Evolutionary conservation across 768 basidiomycete genomes (phyloP), one percentile per base, ranked within the genome.

Genomic region (Mycena olivaceomarginata): DNA sequence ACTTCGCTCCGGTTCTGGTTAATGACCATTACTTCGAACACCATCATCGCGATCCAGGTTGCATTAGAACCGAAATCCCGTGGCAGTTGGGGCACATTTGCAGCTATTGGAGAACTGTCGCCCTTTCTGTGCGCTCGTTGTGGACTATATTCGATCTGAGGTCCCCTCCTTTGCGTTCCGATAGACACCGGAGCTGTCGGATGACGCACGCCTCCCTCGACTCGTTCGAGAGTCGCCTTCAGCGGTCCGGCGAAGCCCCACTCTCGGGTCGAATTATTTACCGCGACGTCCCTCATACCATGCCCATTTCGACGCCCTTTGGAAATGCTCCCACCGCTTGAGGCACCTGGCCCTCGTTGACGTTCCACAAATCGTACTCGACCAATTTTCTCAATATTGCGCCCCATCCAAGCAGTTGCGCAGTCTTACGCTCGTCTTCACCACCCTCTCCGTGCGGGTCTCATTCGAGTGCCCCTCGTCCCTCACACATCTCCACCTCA

Each of bases 1-100:
- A 84, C n/a, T 88, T 90, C 75, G 92, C 94, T 79, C 94, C 94
- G 56, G 40, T 37, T 40, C 16, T 57, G 56, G 16, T 13, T 7
- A 43, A 22, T n/a, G n/a, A 37, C 5, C 53, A 57, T 25, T n/a
- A 16, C 13, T 59, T 59, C 68, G 51, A 53, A 7, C 43, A 45
- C 15, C 15, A n/a, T 53, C 51, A 18, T n/a, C 18, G n/a, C 7
- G 51, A n/a, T 18, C 7, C 7, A 13, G 15, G 48, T 48, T 13
- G 11, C 51, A 39, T 41, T 46, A 59, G 20, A 59, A 22, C 43
- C 41, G 22, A 37, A 22, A 59, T 43, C 18, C 68, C 68, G 43
- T 69, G 68, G 68, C 39, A 59, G 15, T 37, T 69, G 57, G 68
- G 68, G 6, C 68, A 60, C 2, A 46, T 69, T 12, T 69, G 68